Evolutionary conservation across 116 monocot genomes (phyloP).

Genomic region (Iris pallida): DNA sequence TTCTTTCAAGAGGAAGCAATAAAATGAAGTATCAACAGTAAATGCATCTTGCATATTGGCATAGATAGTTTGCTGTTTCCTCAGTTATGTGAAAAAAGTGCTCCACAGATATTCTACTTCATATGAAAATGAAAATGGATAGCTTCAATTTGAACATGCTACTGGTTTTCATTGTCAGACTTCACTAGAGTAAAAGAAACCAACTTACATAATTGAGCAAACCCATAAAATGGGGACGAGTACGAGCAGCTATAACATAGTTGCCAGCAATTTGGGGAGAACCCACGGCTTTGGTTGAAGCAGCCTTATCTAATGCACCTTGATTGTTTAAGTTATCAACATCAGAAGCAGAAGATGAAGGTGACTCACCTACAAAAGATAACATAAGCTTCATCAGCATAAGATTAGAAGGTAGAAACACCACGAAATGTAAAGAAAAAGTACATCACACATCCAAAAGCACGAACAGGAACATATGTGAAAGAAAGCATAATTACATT

Average conservation of each 20-base stretch:
- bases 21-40: no score
- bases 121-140: no score
- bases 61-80: no score
- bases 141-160: neutral
- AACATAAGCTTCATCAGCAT: neutral
- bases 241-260: conserved; percentile 56
- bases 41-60: no score
- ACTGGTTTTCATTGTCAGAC: neutral
- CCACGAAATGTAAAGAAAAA: no score
- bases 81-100: no score
- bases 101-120: no score
- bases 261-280: conserved; percentile 61
- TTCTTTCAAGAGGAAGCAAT: no score
- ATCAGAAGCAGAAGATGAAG: conserved; percentile 93
- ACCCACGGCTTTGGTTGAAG: conserved; percentile 37
- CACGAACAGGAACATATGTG: no score
- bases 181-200: neutral
- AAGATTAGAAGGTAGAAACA: no score
- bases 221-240: conserved; percentile 47
- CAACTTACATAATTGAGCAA: conserved; percentile 80
- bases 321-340: conserved; percentile 79
- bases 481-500: no score
- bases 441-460: no score
- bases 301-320: conserved; percentile 42
- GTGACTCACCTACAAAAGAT: conserved; percentile 67